These are phyloP conservation scores for Acacia crassicarpa DNA, from an alignment of 306 rosid genomes.

Conservation along the genomic window DNA sequence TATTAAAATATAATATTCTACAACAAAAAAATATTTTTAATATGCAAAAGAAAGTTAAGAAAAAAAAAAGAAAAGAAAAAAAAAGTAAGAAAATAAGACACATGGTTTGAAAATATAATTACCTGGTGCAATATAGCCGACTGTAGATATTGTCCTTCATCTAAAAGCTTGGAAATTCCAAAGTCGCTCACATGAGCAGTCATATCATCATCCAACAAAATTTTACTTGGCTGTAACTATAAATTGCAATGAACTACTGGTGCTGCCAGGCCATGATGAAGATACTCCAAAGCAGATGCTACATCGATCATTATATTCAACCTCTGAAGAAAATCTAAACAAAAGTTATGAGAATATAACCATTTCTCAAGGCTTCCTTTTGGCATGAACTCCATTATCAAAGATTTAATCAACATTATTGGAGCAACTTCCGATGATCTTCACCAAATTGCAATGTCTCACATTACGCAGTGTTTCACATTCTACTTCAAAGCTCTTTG, in stretches of 20 bases:
- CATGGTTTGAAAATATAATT: background rate
- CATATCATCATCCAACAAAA: background rate
- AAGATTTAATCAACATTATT: background rate
- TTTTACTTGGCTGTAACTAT: background rate
- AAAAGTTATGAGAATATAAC: background rate
- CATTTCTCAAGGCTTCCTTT: background rate
- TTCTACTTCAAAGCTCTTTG: background rate
- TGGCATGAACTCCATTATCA: background rate
- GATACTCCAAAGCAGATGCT: background rate
- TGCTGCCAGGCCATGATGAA: background rate
- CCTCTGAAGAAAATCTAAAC: background rate
- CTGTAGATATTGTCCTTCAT: background rate
- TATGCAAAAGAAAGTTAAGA: too few species aligned
- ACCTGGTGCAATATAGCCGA: conserved; percentile 6
- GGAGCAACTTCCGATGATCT: background rate
- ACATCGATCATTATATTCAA: conserved; percentile 1
- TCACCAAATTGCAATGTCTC: background rate
- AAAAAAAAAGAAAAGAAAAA: too few species aligned
- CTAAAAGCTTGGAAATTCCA: background rate
- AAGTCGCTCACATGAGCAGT: background rate
- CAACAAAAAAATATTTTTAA: too few species aligned
- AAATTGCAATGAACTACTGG: background rate
- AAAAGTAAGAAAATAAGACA: too few species aligned
- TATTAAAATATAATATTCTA: too few species aligned
- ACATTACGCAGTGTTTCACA: background rate